Evolutionary conservation across 257 asterid species (phyloP), one percentile per base, ranked within the genome.

Genomic region (Vinca minor): DNA sequence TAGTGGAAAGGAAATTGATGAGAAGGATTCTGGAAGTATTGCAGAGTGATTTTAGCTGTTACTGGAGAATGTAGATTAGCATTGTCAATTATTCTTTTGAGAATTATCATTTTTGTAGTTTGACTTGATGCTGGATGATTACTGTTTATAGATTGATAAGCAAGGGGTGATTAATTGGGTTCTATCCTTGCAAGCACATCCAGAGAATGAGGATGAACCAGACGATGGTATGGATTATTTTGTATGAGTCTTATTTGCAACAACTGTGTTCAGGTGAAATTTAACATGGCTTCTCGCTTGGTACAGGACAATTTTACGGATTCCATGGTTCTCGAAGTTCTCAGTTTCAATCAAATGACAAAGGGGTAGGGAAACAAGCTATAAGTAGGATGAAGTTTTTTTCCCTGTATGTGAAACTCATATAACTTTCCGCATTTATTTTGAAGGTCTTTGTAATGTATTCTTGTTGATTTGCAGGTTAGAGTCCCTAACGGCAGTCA

Each of bases 291-390:
- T 56, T 55, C 12, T 63, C 44, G 42, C 67, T 59, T 74, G 34
- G 29, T 42, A 38, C 87, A 89, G 98, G 95, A 62, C 87, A 84
- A 70, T 93, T 93, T 74, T 93, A 87, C 67, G 98, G 98, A 62
- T 93, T 93, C 72, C 97, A 87, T 77, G 96, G 98, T 70, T 93
- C 98, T 35, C 82, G 90, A 71, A 93, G 96, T 85, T 85, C 96
- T 78, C 96, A 89, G 25, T 89, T 76, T 76, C 88, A 73, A 8
- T 53, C 83, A 34, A 74, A 63, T 67, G 79, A 70, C 57, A 68
- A 69, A 67, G 78, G 76, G 89, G 96, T 85, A 81, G 21, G 71
- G 21, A 59, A 75, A 64, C 65, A 53, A 67, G 63, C 72, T 77
- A 55, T 69, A 21, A 21, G 17, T 62, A 54, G 31, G 52, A 54